A percentile compares a stretch with the other conserved stretches of the same genome.
These are phyloP conservation scores for Xanthoconium stramineum DNA, from an alignment of 768 basidiomycete genomes.

Conservation along the genomic window DNA sequence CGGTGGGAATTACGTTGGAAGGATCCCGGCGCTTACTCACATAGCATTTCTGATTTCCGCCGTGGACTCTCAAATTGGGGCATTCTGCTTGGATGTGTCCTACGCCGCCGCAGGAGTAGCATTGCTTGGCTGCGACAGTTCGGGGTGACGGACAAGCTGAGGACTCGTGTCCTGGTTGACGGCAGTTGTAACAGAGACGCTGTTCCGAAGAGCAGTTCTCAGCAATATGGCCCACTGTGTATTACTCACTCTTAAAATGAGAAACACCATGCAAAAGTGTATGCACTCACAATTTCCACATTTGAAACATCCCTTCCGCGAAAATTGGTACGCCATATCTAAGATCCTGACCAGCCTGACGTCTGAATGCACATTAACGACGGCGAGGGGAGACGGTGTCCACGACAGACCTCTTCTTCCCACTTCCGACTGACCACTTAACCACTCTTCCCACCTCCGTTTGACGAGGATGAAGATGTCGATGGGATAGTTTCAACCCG, in stretches of 20 bases:
- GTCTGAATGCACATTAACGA: conserved; percentile 29
- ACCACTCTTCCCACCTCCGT: conserved; percentile 67
- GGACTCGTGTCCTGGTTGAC: conserved; percentile 92
- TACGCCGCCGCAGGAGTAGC: conserved; percentile 90
- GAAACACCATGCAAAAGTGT: conserved; percentile 8
- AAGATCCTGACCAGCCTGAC: conserved; percentile 43
- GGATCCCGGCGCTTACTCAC: conserved; percentile 42
- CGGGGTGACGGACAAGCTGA: conserved; percentile 83
- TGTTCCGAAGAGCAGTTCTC: conserved; percentile 88
- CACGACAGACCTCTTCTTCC: conserved; percentile 60
- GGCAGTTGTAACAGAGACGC: conserved; percentile 92
- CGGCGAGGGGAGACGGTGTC: background rate
- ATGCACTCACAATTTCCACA: conserved; percentile 80
- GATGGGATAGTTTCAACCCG: conserved; percentile 25
- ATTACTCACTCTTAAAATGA: conserved; percentile 14
- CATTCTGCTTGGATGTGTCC: conserved; percentile 90
- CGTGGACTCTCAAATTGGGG: conserved; percentile 70
- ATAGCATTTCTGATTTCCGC: conserved; percentile 77
- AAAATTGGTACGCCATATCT: conserved; percentile 76
- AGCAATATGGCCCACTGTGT: conserved; percentile 85
- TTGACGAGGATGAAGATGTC: conserved; percentile 52
- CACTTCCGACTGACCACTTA: conserved; percentile 66
- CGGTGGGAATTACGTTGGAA: conserved; percentile 1
- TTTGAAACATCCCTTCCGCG: conserved; percentile 89
- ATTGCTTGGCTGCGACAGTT: conserved; percentile 82